Conservation (phyloP, 1,139 yeast genomes). For the Yamadazyma mexicana region DNA sequence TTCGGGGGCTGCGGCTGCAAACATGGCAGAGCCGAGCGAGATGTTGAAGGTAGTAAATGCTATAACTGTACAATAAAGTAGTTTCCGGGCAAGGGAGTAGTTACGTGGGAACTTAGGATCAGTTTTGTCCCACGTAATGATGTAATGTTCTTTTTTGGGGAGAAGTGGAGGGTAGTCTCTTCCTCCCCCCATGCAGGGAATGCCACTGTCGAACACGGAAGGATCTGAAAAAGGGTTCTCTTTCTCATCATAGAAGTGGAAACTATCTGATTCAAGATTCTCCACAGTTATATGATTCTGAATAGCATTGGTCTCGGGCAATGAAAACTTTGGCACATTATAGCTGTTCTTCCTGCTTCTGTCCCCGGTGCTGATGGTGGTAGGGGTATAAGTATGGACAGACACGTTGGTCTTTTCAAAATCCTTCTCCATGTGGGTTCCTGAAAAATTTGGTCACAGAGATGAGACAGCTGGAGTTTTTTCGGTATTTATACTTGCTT, state of each 20-base stretch:
- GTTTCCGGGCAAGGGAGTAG: conserved; percentile 36
- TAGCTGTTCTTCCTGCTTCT: conserved; percentile 2
- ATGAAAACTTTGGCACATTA: neutral
- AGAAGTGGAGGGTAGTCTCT: conserved; percentile 33
- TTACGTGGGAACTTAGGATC: conserved; percentile 51
- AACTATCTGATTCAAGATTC: neutral
- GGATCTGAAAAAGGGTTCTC: neutral
- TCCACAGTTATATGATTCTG: neutral
- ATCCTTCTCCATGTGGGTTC: neutral
- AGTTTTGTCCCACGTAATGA: conserved; percentile 40
- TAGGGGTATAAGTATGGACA: conserved; percentile 2
- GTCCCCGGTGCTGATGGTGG: neutral
- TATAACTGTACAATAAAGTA: conserved; percentile 23
- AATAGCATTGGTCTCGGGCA: neutral
- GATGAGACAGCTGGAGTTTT: too few relatives aligned
- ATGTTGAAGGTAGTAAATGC: conserved; percentile 32
- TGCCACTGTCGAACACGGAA: neutral
- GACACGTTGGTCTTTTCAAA: conserved; percentile 1
- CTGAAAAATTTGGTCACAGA: neutral
- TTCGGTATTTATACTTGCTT: too few relatives aligned
- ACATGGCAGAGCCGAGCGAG: conserved; percentile 51
- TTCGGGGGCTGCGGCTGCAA: conserved; percentile 25
- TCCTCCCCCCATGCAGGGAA: conserved; percentile 34
- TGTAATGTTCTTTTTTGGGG: conserved; percentile 31
- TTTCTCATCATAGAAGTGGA: neutral